Percentiles rank a stretch among this genome's conserved stretches.
Conservation (phyloP, 768 basidiomycete species). For the Calocera viscosa region DNA sequence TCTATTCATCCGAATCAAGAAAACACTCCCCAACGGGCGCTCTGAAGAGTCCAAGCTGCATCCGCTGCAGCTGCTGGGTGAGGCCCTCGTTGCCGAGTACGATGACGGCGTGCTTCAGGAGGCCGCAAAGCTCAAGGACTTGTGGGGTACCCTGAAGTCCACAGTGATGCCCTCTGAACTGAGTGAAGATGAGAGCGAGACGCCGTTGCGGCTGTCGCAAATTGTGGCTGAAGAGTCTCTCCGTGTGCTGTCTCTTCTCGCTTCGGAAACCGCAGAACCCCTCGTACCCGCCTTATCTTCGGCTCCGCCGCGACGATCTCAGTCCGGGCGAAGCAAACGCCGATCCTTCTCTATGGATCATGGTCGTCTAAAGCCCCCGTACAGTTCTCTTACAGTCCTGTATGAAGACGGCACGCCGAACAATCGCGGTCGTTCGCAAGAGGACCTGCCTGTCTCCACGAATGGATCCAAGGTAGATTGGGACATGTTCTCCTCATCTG, state of each 20-base stretch:
- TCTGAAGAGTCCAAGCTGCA: constrained; percentile 33
- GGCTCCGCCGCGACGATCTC: background rate
- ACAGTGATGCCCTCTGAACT: background rate
- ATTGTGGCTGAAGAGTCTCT: background rate
- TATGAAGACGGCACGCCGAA: background rate
- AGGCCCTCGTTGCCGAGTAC: constrained; percentile 42
- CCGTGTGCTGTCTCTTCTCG: background rate
- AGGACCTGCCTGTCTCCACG: background rate
- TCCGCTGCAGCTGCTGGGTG: constrained; percentile 47
- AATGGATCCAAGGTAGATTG: background rate
- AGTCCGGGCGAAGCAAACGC: background rate
- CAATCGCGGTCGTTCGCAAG: background rate
- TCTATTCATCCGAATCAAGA: constrained; percentile 53
- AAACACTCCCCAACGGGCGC: constrained; percentile 33
- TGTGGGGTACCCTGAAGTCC: background rate
- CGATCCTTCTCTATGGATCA: constrained; percentile 3
- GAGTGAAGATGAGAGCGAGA: background rate
- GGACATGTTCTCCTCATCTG: background rate
- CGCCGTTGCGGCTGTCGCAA: background rate
- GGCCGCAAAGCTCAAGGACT: background rate
- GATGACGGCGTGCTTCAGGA: constrained; percentile 20
- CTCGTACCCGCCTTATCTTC: background rate
- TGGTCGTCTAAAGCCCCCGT: background rate
- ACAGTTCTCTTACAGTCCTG: background rate
- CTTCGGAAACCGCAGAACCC: background rate